Conservation (phyloP, 2,329 filamentous ascomycete genomes). For the Myotisia sp. region DNA sequence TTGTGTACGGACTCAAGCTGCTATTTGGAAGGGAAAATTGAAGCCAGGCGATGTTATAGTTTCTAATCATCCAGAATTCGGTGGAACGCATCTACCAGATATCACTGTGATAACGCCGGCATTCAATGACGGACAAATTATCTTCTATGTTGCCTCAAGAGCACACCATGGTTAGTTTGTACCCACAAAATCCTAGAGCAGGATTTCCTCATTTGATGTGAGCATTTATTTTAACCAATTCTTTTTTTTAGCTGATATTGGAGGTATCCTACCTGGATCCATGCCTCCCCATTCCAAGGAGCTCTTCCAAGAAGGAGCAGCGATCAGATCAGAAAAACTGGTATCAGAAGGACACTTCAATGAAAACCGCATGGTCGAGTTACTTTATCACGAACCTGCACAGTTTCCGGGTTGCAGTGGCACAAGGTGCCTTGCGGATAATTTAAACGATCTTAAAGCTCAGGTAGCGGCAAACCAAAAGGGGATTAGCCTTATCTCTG, state of each 20-base stretch:
- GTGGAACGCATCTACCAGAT: slow-evolving; percentile 70
- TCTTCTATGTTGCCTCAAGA: slow-evolving; percentile 61
- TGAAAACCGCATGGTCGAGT: slow-evolving; percentile 54
- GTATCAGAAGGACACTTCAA: slow-evolving; percentile 60
- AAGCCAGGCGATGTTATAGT: slow-evolving; percentile 70
- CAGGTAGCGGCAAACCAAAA: slow-evolving; percentile 73
- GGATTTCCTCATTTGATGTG: slow-evolving; percentile 10
- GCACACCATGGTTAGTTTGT: slow-evolving; percentile 54
- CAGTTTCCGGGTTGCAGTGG: slow-evolving; percentile 58
- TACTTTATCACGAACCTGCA: slow-evolving; percentile 56
- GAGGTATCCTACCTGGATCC: slow-evolving; percentile 60
- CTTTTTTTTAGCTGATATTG: slow-evolving; percentile 59
- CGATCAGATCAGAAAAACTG: slow-evolving; percentile 48
- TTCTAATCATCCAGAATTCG: slow-evolving; percentile 71
- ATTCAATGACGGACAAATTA: slow-evolving; percentile 53
- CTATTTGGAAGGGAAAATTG: slow-evolving; percentile 65
- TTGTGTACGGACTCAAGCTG: slow-evolving; percentile 58
- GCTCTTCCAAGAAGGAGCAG: slow-evolving; percentile 50
- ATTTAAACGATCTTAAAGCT: slow-evolving; percentile 68
- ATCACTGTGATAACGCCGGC: slow-evolving; percentile 65
- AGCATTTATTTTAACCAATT: too few relatives aligned
- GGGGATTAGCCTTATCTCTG: slow-evolving; percentile 58
- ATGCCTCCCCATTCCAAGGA: slow-evolving; percentile 63
- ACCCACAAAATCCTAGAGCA: neutral
- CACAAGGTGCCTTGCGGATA: slow-evolving; percentile 61